A percentile compares a stretch with the other conserved stretches of the same genome.
phyloP scores from a whole-genome alignment of 2,329 filamentous ascomycete species.

The Exophiala phaeomuriformis region DNA sequence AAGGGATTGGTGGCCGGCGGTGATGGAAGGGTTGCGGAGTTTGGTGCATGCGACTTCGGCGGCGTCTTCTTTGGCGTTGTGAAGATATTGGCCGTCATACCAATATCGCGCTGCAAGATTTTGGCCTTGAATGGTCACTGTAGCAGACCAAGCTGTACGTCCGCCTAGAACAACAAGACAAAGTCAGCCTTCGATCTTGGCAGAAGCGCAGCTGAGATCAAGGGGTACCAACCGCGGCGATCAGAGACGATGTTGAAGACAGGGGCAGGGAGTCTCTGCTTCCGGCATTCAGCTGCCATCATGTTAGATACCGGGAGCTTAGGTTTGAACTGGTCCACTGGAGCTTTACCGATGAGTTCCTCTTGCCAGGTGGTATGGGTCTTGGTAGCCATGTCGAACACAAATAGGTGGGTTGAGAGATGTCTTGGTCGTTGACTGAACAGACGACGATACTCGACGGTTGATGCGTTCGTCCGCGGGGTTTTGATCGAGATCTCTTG shows the following conservation, averaged over 20 bases:
- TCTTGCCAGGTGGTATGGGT: conserved; percentile 44
- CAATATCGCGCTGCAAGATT: conserved; percentile 69
- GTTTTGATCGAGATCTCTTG: neutral
- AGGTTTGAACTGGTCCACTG: neutral
- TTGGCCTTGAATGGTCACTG: conserved; percentile 62
- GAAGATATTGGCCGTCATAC: conserved; percentile 82
- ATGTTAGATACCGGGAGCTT: conserved; percentile 1
- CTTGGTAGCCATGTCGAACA: conserved; percentile 22
- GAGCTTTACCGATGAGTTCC: conserved; percentile 47
- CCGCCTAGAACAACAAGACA: conserved; percentile 52
- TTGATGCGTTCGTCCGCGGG: too few species aligned
- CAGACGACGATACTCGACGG: neutral
- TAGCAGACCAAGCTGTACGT: conserved; percentile 83
- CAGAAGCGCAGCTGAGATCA: conserved; percentile 19
- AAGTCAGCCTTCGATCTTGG: neutral
- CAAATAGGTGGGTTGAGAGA: neutral
- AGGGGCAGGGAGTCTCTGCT: conserved; percentile 37
- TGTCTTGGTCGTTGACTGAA: neutral
- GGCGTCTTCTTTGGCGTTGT: conserved; percentile 87
- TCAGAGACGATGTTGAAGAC: conserved; percentile 67
- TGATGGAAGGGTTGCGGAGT: conserved; percentile 30
- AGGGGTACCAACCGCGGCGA: conserved; percentile 44
- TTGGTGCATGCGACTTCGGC: conserved; percentile 61
- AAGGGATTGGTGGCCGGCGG: conserved; percentile 7
- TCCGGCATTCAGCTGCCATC: conserved; percentile 24